Percentiles rank a stretch among this genome's conserved stretches.
Conservation (phyloP, 768 basidiomycete genomes). For the Mycena polygramma region DNA sequence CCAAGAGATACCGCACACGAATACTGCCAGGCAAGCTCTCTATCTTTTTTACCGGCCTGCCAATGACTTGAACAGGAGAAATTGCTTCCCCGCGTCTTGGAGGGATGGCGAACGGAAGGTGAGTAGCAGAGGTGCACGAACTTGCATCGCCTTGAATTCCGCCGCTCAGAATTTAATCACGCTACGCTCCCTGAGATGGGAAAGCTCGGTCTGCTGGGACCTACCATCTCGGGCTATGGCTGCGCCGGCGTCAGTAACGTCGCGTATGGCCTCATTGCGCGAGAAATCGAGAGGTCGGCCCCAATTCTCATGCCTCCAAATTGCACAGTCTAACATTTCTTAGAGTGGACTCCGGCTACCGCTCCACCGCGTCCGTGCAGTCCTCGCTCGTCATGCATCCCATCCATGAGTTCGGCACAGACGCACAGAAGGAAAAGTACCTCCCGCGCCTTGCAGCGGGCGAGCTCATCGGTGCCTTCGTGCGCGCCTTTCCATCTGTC, state of each 20-base stretch:
- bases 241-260: slow-evolving; percentile 94
- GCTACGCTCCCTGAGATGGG: slow-evolving; percentile 92
- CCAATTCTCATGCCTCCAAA: neutral
- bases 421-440: slow-evolving; percentile 92
- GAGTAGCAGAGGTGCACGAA: slow-evolving; percentile 27
- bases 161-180: slow-evolving; percentile 76
- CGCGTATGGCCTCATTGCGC: slow-evolving; percentile 93
- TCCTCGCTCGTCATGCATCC: slow-evolving; percentile 98
- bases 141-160: neutral
- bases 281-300: slow-evolving; percentile 89
- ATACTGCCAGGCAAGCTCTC: slow-evolving; percentile 78
- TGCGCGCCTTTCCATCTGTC: slow-evolving; percentile 51
- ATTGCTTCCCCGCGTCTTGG: slow-evolving; percentile 87
- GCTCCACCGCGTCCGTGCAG: slow-evolving; percentile 95
- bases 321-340: neutral
- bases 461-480: slow-evolving; percentile 93
- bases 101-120: slow-evolving; percentile 93
- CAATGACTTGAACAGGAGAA: slow-evolving; percentile 67
- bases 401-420: slow-evolving; percentile 88
- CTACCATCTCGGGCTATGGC: slow-evolving; percentile 93
- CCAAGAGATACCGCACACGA: slow-evolving; percentile 80
- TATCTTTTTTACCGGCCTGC: neutral
- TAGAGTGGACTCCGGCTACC: slow-evolving; percentile 96
- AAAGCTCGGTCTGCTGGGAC: slow-evolving; percentile 87
- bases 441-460: slow-evolving; percentile 89